Conservation (phyloP, 2,329 filamentous ascomycete species). For the Curvularia eragrostidis region DNA sequence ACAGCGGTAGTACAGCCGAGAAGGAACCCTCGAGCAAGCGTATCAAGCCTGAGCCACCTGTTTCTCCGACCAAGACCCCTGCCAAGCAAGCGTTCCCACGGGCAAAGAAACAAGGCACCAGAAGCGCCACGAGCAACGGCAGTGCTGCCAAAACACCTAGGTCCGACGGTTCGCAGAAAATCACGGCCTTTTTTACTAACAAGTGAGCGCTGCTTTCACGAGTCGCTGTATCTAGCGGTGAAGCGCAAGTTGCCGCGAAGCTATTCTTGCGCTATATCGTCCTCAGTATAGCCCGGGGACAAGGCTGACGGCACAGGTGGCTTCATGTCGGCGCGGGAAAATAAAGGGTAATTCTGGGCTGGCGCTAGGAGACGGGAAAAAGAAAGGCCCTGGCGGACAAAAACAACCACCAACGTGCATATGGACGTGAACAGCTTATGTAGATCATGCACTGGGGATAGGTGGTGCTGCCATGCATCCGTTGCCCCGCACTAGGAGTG, state of each 20-base stretch:
- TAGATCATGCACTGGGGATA: constrained; percentile 10
- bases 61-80: constrained; percentile 33
- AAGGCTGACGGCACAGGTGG: not conserved
- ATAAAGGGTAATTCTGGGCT: not conserved
- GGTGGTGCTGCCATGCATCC: not conserved
- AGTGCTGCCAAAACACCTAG: constrained; percentile 55
- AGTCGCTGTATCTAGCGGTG: constrained; percentile 18
- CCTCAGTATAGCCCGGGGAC: constrained; percentile 10
- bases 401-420: not conserved
- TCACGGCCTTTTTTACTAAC: constrained; percentile 64
- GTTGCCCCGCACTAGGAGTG: constrained; percentile 21
- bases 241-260: constrained; percentile 21
- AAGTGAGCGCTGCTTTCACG: constrained; percentile 45
- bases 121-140: constrained; percentile 65
- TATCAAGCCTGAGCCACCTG: constrained; percentile 27
- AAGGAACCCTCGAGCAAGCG: constrained; percentile 50
- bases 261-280: constrained; percentile 22
- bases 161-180: constrained; percentile 61
- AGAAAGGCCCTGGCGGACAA: not conserved
- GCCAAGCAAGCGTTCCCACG: constrained; percentile 31
- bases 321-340: constrained; percentile 3
- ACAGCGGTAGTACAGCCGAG: constrained; percentile 40
- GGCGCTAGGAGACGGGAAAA: not conserved
- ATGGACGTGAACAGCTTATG: not conserved
- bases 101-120: constrained; percentile 53